Base-by-base conservation (phyloP, 345 rosid species). In the Geranium brycei region DNA sequence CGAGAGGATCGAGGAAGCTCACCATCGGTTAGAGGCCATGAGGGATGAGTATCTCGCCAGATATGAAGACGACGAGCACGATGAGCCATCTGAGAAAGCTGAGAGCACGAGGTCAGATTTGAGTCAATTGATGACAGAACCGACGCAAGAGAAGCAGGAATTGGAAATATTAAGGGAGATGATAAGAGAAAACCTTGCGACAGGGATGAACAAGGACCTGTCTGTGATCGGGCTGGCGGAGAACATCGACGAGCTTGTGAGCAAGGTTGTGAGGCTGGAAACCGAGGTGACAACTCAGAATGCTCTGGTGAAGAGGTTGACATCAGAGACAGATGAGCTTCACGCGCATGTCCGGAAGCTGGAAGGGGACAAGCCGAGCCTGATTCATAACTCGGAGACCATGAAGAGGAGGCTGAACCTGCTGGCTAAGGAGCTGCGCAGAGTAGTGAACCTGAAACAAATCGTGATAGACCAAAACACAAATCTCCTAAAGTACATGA, bases 231-330 rank as follows among this genome's bases (percentile, higher is more conserved):
- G 83, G 64, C 69, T 89, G 62, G 95, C 79, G 0, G 93, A 83
- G 65, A 92, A 75, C 66, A 81, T 92, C 28, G 88, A 92, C 65
- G 83, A 82, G 65, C 87, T 89, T 66, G 96, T 83, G n/a, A 82
- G 86, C 3, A 88, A 78, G 70, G 87, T 90, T 40, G 83, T 79
- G 51, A 71, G 65, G 30, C 69, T 88, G 74, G 95, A 90, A 72
- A 75, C 79, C 10, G 73, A 67, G 5, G 81, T 83, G 19, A 78
- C 82, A 5, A 84, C 96, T 70, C 91, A 92, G 64, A 67, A 64
- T 57, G 82, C 96, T 57, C 61, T 78, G 72, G 83, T 92, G 30
- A 77, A 72, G 71, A 80, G 78, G 63, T 68, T 87, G 59, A 79
- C 77, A 74, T 76, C 84, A 56, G 90, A 87, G 60, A 75, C 91